phyloP scores from a whole-genome alignment of 352 stramenopile species.

The Phytophthora ohioensis region DNA sequence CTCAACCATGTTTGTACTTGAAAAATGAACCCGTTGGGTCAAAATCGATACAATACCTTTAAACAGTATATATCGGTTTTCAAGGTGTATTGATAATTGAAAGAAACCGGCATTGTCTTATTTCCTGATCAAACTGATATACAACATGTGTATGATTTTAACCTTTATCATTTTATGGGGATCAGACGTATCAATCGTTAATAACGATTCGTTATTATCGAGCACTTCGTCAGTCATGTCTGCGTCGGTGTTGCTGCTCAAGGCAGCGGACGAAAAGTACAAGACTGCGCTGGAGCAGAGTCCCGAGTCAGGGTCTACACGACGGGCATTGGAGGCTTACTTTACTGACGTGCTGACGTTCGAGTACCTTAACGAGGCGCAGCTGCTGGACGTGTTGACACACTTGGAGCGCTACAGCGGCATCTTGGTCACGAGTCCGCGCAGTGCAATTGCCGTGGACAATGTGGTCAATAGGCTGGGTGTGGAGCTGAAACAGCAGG shows the following conservation, averaged over 20 bases:
- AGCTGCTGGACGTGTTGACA: conserved; percentile 47
- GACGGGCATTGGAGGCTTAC: conserved; percentile 23
- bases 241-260: conserved; percentile 66
- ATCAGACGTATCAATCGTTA: conserved; percentile 10
- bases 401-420: conserved; percentile 62
- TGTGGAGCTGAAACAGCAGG: conserved; percentile 12
- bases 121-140: not conserved
- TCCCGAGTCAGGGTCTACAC: not conserved
- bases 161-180: conserved; percentile 16
- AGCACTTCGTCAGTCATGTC: conserved; percentile 11
- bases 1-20: conserved; percentile 63
- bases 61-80: not conserved
- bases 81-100: not conserved
- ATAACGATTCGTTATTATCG: not conserved
- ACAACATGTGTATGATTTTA: not conserved
- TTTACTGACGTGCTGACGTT: conserved; percentile 81
- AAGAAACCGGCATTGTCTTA: not conserved
- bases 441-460: conserved; percentile 63
- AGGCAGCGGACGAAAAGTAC: conserved; percentile 73
- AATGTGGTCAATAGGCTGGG: conserved; percentile 48
- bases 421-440: conserved; percentile 81
- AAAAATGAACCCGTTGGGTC: not conserved
- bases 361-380: conserved; percentile 63
- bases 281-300: conserved; percentile 42
- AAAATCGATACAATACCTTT: conserved; percentile 2